A percentile compares a stretch with the other conserved stretches of the same genome.
These are phyloP conservation scores for Penicillium brevicompactum DNA, from an alignment of 2,329 filamentous ascomycete species.

Conservation along the genomic window DNA sequence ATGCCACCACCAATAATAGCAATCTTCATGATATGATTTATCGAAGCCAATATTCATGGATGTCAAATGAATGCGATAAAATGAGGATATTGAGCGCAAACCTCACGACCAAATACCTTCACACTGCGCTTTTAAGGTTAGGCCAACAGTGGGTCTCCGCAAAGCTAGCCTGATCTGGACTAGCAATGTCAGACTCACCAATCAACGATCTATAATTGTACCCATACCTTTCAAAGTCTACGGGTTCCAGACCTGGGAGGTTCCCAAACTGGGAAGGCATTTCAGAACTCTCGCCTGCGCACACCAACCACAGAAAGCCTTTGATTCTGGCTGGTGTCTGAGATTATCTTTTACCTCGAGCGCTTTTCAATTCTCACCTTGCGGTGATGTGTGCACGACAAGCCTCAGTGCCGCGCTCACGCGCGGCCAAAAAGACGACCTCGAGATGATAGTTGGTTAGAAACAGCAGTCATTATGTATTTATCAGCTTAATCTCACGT, in stretches of 20 bases:
- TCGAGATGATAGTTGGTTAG: too few relatives aligned
- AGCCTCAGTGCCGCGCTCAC: too few relatives aligned
- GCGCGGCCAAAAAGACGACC: too few relatives aligned
- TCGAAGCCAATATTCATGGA: too few relatives aligned
- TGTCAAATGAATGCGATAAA: neutral
- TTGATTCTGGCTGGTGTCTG: too few relatives aligned
- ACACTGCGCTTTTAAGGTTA: neutral
- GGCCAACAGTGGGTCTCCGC: neutral
- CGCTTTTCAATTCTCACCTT: neutral
- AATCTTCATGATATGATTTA: constrained; percentile 41
- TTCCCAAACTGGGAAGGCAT: neutral
- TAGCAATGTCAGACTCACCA: neutral
- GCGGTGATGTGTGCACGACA: neutral
- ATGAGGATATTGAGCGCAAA: neutral
- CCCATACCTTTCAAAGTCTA: neutral
- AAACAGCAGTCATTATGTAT: too few relatives aligned
- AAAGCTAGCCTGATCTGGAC: neutral
- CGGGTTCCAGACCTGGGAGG: too few relatives aligned
- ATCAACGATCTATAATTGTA: neutral
- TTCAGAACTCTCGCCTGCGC: too few relatives aligned
- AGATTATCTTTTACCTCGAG: too few relatives aligned
- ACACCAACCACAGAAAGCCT: too few relatives aligned
- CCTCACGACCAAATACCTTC: neutral
- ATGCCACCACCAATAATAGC: constrained; percentile 49
- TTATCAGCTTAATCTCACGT: too few relatives aligned